Evolutionary conservation across 2,329 filamentous ascomycete genomes (phyloP), one percentile per base, ranked within the genome.

Genomic region (Epichloe sibirici): DNA sequence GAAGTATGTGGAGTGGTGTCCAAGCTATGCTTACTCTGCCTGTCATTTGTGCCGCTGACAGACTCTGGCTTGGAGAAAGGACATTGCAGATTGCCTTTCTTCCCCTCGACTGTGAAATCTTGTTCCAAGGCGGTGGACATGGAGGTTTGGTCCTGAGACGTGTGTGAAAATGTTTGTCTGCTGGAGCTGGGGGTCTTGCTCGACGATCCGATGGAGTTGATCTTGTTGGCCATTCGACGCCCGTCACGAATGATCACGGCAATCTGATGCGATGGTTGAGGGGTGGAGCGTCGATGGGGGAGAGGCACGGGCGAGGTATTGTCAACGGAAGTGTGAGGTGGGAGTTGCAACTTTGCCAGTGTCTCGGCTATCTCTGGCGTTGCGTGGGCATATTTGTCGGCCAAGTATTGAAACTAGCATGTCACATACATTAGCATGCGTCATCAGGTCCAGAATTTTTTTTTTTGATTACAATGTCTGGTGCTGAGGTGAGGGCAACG

Each of bases 71-170:
- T 69, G 54, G 74, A 83, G 67, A 95, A 95, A 0, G 90, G 90
- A 69, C 90, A 96, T 59, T 81, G 80, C 49, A 96, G 72, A 57
- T 79, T 79, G 60, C 90, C 88, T 61, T 86, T 88, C 62, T 82
- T 88, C 55, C 90, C 90, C 64, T 84, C 76, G 37, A 90, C 86
- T 17, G 90, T 96, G 62, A 95, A 96, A 69, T 96, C 90, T 70
- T 86, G 86, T 71, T 95, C 90, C 63, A 95, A 71, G 39, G 81
- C 75, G 48, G 79, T 82, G 51, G 82, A 82, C 65, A 79, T 74
- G 56, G 82, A 78, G 17, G 81, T 82, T 63, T 67, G 67, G 52
- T 69, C 68, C 50, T 70, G 69, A 38, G 68, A 69, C 37, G 71
- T 71, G 45, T 69, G 71, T 17, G 75, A 74, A 39, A 68, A 62